Base-by-base conservation (phyloP, 164 flowering plant species). In the Annona squamosa region DNA sequence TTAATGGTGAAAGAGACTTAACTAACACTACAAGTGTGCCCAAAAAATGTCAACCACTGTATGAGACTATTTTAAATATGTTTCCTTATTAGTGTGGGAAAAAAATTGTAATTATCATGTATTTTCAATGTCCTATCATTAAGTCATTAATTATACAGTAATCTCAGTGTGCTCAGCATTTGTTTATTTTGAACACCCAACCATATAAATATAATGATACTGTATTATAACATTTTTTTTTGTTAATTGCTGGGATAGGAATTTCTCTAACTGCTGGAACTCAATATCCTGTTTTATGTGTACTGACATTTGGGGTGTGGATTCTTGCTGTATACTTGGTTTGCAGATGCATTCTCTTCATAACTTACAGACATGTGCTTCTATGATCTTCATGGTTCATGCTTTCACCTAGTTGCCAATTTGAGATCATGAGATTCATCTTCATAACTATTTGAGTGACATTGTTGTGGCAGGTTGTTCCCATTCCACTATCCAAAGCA, bases 401-500 rank as follows among this genome's bases (percentile, higher is more conserved):
- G 44, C 57, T 42, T 41, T 10, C 59, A 16, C 57, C 18, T 64
- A 46, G 2, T 63, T 48, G 4, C 48, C 7, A 52, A 52, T 42
- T 17, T 45, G 12, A 17, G n/a, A 18, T 73, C 26, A 9, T 41
- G 42, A 26, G 37, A 26, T 26, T 26, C 37, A 26, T 26, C 37
- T 26, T 26, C 37, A 26, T 26, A 26, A 26, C 37, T 26, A 56
- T 0, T 48, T 45, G 46, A 46, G 18, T 69, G n/a, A 2, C 1
- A 17, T 72, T 16, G 37, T 72, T 69, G 57, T 44, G 79, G 78
- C 85, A 95, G 99, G 96, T 81, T 72, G 76, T 95, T 84, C 97
- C 99, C 73, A 71, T 95, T 78, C 98, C 98, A 72, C 77, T 83
- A 70, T 77, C 89, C 46, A 91, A 82, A 81, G 88, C 85, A 65